phyloP scores from a whole-genome alignment of 2,329 filamentous ascomycete genomes.

The Alternaria panax region DNA sequence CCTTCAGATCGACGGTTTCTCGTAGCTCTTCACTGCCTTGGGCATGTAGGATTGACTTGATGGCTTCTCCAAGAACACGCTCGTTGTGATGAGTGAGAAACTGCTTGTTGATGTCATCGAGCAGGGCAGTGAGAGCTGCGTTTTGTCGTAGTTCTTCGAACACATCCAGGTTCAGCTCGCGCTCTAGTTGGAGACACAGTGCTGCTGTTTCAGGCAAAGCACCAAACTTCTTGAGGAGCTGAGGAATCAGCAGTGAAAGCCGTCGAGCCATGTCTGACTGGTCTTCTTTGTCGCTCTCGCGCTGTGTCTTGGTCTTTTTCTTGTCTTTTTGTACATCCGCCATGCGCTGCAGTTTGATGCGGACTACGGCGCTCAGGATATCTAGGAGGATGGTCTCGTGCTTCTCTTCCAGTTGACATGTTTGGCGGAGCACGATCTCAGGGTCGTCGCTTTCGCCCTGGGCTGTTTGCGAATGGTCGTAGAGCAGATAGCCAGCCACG shows the following conservation, averaged over 20 bases:
- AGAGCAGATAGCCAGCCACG: conserved; percentile 87
- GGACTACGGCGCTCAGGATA: conserved; percentile 83
- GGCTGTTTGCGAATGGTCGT: conserved; percentile 75
- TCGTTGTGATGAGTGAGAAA: conserved; percentile 92
- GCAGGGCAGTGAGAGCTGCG: conserved; percentile 77
- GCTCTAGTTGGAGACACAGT: conserved; percentile 83
- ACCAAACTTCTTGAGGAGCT: conserved; percentile 89
- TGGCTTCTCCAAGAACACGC: conserved; percentile 82
- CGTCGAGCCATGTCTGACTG: conserved; percentile 81
- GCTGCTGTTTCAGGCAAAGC: conserved; percentile 87
- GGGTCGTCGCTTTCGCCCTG: conserved; percentile 66
- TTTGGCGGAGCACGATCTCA: conserved; percentile 70
- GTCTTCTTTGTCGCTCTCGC: conserved; percentile 70
- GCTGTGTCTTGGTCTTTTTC: conserved; percentile 62
- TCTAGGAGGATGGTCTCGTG: conserved; percentile 90
- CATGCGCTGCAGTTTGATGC: conserved; percentile 71
- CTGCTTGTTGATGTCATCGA: conserved; percentile 93
- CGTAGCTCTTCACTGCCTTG: conserved; percentile 87
- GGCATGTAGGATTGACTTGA: conserved; percentile 81
- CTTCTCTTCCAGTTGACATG: conserved; percentile 74
- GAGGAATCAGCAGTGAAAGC: conserved; percentile 80
- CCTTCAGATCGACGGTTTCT: conserved; percentile 81
- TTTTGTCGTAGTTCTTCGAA: conserved; percentile 91
- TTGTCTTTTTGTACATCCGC: conserved; percentile 67
- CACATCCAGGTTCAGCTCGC: conserved; percentile 83